These are phyloP conservation scores for Phaeosphaeriaceae sp. DNA, from an alignment of 2,329 filamentous ascomycete genomes.

Conservation along the genomic window DNA sequence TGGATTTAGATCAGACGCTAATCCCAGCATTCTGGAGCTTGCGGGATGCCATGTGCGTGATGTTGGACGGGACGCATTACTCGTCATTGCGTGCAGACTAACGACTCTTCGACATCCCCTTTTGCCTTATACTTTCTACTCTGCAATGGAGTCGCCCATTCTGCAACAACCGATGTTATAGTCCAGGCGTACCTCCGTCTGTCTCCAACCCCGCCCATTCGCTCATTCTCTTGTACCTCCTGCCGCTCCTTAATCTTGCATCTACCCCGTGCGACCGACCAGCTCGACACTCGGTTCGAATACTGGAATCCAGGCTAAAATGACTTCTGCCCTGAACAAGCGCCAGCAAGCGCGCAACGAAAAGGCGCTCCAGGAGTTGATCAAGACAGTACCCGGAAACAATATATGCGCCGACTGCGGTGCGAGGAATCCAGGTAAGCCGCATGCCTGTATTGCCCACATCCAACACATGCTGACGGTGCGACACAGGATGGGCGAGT, in stretches of 20 bases:
- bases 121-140: slow-evolving; percentile 17
- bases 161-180: slow-evolving; percentile 9
- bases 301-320: slow-evolving; percentile 42
- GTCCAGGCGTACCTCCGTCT: slow-evolving; percentile 16
- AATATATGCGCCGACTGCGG: slow-evolving; percentile 93
- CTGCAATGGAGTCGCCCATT: slow-evolving; percentile 22
- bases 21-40: slow-evolving; percentile 25
- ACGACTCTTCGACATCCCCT: slow-evolving; percentile 21
- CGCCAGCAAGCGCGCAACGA: slow-evolving; percentile 98
- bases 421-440: slow-evolving; percentile 86
- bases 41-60: slow-evolving; percentile 25
- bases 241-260: slow-evolving; percentile 23
- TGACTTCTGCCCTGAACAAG: slow-evolving; percentile 84
- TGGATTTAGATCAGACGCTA: slow-evolving; percentile 17
- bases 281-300: slow-evolving; percentile 19
- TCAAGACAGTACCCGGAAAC: slow-evolving; percentile 85
- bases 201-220: slow-evolving; percentile 16
- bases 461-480: slow-evolving; percentile 37
- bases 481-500: slow-evolving; percentile 81
- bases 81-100: slow-evolving; percentile 28
- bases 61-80: slow-evolving; percentile 24
- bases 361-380: slow-evolving; percentile 85
- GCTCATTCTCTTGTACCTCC: slow-evolving; percentile 21
- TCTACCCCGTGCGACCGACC: slow-evolving; percentile 19
- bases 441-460: slow-evolving; percentile 12